These are phyloP conservation scores for Cercospora nicotianae DNA, from an alignment of 2,329 filamentous ascomycete genomes.

Conservation along the genomic window DNA sequence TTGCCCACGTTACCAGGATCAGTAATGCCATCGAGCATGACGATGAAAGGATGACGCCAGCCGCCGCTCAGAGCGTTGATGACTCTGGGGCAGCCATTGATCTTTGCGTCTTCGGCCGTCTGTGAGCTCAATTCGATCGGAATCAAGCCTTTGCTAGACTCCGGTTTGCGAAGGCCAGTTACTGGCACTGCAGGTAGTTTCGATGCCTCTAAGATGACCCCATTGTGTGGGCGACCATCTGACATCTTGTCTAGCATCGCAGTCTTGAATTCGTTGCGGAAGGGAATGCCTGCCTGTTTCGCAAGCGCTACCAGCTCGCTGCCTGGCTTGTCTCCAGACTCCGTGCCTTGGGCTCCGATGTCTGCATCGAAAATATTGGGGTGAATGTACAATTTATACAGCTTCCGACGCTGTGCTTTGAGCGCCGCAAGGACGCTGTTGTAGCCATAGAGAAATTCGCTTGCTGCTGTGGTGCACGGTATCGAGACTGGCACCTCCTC, in stretches of 20 bases:
- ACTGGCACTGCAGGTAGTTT: conserved; percentile 64
- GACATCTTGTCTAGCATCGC: conserved; percentile 74
- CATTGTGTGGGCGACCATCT: conserved; percentile 81
- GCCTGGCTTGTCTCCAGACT: conserved; percentile 18
- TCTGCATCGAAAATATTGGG: conserved; percentile 24
- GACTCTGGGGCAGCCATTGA: conserved; percentile 66
- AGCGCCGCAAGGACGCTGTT: conserved; percentile 80
- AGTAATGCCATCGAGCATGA: conserved; percentile 69
- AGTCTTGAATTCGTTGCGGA: conserved; percentile 57
- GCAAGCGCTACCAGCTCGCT: conserved; percentile 29
- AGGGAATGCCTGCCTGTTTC: conserved; percentile 49
- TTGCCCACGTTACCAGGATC: conserved; percentile 90
- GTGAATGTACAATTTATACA: conserved; percentile 80
- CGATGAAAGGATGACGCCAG: conserved; percentile 65
- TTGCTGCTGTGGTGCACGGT: conserved; percentile 79
- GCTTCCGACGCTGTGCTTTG: conserved; percentile 64
- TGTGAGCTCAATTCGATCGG: conserved; percentile 64
- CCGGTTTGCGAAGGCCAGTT: conserved; percentile 37
- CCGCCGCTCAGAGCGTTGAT: conserved; percentile 50
- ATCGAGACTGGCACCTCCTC: conserved; percentile 48
- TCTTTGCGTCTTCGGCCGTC: conserved; percentile 63
- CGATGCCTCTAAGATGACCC: conserved; percentile 82
- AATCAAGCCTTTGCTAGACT: conserved; percentile 51
- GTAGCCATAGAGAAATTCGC: conserved; percentile 85
- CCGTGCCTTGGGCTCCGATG: conserved; percentile 8